A percentile compares a stretch with the other conserved stretches of the same genome.
These are phyloP conservation scores for Pleurotus cornucopiae DNA, from an alignment of 768 basidiomycete genomes.

Conservation along the genomic window DNA sequence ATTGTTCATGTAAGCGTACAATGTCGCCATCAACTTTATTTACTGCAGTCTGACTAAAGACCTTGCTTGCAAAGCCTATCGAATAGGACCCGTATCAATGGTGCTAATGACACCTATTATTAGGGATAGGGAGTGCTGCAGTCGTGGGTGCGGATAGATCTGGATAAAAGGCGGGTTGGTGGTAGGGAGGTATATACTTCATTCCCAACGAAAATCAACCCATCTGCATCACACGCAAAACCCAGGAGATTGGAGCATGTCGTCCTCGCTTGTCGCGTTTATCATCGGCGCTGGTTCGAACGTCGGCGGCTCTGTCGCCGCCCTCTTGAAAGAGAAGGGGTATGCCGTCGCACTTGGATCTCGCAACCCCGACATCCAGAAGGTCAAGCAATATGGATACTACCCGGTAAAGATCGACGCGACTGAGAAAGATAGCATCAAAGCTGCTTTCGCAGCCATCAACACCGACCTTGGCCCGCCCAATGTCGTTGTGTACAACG, in stretches of 20 bases:
- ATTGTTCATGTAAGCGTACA: too few relatives aligned
- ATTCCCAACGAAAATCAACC: too few relatives aligned
- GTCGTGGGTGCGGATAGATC: too few relatives aligned
- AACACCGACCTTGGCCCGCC: conserved; percentile 33
- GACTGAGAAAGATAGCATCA: conserved; percentile 24
- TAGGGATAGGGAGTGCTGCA: too few relatives aligned
- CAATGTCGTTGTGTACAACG: conserved; percentile 44
- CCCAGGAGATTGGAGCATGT: neutral
- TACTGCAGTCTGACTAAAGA: too few relatives aligned
- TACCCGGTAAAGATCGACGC: conserved; percentile 36
- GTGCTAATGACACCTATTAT: too few relatives aligned
- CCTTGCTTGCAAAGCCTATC: too few relatives aligned
- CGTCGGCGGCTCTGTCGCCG: conserved; percentile 21
- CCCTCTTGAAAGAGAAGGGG: conserved; percentile 20
- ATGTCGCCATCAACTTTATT: too few relatives aligned
- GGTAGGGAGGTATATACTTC: too few relatives aligned
- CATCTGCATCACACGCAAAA: too few relatives aligned
- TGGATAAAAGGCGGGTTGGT: too few relatives aligned
- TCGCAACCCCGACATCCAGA: conserved; percentile 17
- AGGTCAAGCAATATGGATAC: conserved; percentile 13
- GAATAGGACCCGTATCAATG: too few relatives aligned
- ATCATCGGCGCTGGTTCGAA: conserved; percentile 24
- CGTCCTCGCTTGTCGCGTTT: conserved; percentile 22
- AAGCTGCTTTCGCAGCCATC: conserved; percentile 31
- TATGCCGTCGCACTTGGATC: conserved; percentile 26